These are phyloP conservation scores for Pisolithus albus DNA, from an alignment of 768 basidiomycete genomes.

Conservation along the genomic window DNA sequence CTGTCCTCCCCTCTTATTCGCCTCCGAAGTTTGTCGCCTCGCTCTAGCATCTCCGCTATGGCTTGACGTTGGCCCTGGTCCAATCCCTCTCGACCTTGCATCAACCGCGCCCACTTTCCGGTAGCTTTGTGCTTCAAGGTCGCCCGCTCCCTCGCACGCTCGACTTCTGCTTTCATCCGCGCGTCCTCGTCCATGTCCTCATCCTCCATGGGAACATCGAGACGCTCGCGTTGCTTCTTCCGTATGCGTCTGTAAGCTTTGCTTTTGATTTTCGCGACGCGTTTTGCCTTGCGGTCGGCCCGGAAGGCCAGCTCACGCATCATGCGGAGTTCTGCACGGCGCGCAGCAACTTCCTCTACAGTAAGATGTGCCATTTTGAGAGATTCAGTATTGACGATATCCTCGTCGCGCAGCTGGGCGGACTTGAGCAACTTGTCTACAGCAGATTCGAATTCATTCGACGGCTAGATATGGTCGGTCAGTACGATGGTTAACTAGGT, in stretches of 20 bases:
- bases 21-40: slow-evolving; percentile 70
- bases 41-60: slow-evolving; percentile 78
- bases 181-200: slow-evolving; percentile 42
- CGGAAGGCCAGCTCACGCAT: slow-evolving; percentile 94
- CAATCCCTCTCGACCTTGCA: slow-evolving; percentile 63
- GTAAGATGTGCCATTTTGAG: slow-evolving; percentile 76
- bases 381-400: slow-evolving; percentile 74
- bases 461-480: slow-evolving; percentile 44
- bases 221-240: slow-evolving; percentile 67
- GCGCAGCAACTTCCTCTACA: slow-evolving; percentile 78
- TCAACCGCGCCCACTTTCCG: slow-evolving; percentile 80
- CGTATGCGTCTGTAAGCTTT: slow-evolving; percentile 85
- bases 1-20: slow-evolving; percentile 68
- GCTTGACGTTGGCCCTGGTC: slow-evolving; percentile 57
- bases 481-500: neutral
- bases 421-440: slow-evolving; percentile 74
- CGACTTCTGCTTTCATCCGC: slow-evolving; percentile 62
- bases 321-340: slow-evolving; percentile 74
- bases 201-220: slow-evolving; percentile 40
- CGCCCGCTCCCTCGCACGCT: slow-evolving; percentile 82
- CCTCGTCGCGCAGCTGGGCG: slow-evolving; percentile 78
- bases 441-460: slow-evolving; percentile 77
- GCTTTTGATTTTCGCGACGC: slow-evolving; percentile 92
- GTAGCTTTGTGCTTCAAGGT: slow-evolving; percentile 84
- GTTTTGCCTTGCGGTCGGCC: slow-evolving; percentile 83